Conservation (phyloP, 1,139 yeast species). For the Suhomyces chickasaworum region DNA sequence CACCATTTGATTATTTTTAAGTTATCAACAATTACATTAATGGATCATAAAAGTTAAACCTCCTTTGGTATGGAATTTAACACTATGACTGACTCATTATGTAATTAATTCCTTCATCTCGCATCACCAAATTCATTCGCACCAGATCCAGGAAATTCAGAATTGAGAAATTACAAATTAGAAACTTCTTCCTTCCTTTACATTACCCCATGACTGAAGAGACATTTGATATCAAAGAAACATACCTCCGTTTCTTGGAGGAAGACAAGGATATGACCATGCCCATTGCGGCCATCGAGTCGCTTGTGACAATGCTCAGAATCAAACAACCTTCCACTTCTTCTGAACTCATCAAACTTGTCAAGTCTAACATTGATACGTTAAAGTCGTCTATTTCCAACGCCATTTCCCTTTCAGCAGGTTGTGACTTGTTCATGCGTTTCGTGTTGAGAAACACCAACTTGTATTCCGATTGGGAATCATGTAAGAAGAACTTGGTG, state of each 20-base stretch:
- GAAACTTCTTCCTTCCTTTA: conserved; percentile 3
- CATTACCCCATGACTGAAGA: conserved; percentile 19
- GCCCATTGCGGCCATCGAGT: conserved; percentile 99
- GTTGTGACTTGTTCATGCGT: conserved; percentile 94
- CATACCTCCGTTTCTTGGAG: conserved; percentile 74
- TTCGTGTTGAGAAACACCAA: conserved; percentile 89
- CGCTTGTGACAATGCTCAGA: conserved; percentile 79
- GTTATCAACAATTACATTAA: no score
- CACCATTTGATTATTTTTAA: no score
- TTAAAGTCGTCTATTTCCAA: conserved; percentile 81
- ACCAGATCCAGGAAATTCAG: conserved; percentile 4
- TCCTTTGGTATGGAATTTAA: no score
- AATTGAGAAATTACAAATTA: no score
- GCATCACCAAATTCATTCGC: neutral
- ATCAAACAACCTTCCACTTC: conserved; percentile 89
- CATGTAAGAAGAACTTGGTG: conserved; percentile 84
- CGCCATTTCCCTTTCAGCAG: conserved; percentile 92
- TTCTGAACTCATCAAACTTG: conserved; percentile 82
- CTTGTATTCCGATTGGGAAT: conserved; percentile 91
- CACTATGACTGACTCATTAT: neutral
- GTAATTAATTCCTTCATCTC: neutral
- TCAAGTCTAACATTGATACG: conserved; percentile 72
- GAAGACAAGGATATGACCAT: conserved; percentile 95
- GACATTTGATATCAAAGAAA: conserved; percentile 75
- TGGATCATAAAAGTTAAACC: no score